Evolutionary conservation across 1,284 basidiomycete species (phyloP).

Genomic region (Tilletia indica): DNA sequence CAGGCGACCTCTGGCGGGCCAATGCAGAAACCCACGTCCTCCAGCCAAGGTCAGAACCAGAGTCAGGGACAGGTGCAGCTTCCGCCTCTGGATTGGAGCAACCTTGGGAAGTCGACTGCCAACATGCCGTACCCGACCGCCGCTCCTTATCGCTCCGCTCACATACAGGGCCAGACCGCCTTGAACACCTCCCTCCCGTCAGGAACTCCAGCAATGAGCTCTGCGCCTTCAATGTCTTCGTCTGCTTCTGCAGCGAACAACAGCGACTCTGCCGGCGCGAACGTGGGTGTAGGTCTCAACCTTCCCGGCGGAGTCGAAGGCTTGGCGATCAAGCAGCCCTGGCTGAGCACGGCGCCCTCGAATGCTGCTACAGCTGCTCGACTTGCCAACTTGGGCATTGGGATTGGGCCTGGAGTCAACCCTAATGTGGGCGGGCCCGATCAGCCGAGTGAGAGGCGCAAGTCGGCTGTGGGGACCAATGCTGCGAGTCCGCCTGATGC

Average conservation of each 20-base stretch:
- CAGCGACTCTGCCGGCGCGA: background rate
- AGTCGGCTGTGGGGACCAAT: slow-evolving; percentile 20
- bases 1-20: background rate
- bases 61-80: background rate
- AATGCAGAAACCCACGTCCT: no score
- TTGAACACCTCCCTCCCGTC: background rate
- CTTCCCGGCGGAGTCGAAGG: slow-evolving; percentile 13
- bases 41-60: background rate
- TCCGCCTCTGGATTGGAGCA: slow-evolving; percentile 7
- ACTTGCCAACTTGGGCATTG: slow-evolving; percentile 23
- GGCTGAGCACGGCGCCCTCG: slow-evolving; percentile 15
- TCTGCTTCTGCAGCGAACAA: background rate
- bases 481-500: background rate
- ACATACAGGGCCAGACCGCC: background rate
- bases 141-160: background rate
- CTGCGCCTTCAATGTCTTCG: background rate
- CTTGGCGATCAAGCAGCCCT: slow-evolving; percentile 13
- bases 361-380: slow-evolving; percentile 20
- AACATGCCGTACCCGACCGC: background rate
- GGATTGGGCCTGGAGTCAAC: slow-evolving; percentile 44
- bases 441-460: background rate
- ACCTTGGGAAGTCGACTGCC: background rate
- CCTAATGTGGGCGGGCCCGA: slow-evolving; percentile 27
- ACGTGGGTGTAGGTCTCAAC: background rate
- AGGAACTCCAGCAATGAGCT: background rate